These are phyloP conservation scores for Endocarpon pusillum DNA, from an alignment of 495 filamentous ascomycete genomes.

Conservation along the genomic window DNA sequence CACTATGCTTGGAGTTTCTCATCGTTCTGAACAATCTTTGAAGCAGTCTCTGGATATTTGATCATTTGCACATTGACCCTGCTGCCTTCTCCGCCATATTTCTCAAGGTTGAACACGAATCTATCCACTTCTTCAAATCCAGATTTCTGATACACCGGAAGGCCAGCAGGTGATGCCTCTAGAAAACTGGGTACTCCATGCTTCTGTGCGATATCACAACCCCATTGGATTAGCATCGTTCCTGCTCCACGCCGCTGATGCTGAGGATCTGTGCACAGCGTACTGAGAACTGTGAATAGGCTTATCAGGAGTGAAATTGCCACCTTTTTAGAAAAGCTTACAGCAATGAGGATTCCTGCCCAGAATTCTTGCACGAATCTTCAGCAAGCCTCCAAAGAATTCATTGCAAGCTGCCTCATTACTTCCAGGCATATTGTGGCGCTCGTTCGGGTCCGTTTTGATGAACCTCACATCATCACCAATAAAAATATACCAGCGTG, in stretches of 20 bases:
- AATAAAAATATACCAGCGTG: background rate
- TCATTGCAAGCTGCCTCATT: background rate
- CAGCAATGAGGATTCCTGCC: too few species aligned
- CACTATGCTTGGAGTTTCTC: too few species aligned
- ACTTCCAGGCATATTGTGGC: too few species aligned
- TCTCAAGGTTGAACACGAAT: background rate
- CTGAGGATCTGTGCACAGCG: conserved; percentile 30
- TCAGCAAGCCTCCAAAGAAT: too few species aligned
- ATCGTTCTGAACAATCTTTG: too few species aligned
- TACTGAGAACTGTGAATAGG: conserved; percentile 22
- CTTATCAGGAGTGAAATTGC: too few species aligned
- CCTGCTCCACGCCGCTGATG: conserved; percentile 32
- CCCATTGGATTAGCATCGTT: conserved; percentile 31
- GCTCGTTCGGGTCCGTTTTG: too few species aligned
- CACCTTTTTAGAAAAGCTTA: too few species aligned
- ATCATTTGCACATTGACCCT: too few species aligned
- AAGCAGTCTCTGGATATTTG: too few species aligned
- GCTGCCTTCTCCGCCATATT: background rate
- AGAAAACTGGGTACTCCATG: conserved; percentile 8
- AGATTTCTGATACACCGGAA: conserved; percentile 2
- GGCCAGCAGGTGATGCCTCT: conserved; percentile 2
- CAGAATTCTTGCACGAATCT: too few species aligned
- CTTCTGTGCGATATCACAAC: conserved; percentile 24
- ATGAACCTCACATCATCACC: background rate
- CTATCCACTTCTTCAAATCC: conserved; percentile 3